Evolutionary conservation across 495 filamentous ascomycete genomes (phyloP), one percentile per base, ranked within the genome.

Genomic region (Echria macrotheca): DNA sequence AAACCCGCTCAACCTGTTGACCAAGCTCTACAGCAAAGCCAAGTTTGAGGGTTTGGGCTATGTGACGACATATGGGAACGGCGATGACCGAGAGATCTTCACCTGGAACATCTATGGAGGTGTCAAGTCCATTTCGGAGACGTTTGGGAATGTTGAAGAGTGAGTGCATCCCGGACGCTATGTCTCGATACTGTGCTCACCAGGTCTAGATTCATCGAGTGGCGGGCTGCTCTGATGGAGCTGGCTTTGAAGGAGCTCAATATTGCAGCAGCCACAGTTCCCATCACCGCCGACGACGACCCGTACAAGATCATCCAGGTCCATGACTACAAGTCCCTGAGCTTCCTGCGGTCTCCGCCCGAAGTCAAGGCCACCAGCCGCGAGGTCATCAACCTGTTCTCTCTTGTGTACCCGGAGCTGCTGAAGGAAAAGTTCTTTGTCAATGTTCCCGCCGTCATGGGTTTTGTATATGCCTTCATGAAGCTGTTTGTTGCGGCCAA

Each of bases 391-490:
- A 76, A 84, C 23, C 74, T 85, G 17, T 87, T 96, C 67, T 70
- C 75, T 36, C 79, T 77, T 41, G 82, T 84, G 42, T 96, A 96
- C 71, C 90, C 90, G 0, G 90, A 95, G 71, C 78, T 93, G 17
- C 75, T 95, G 23, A 82, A 83, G 61, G 47, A 89, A 66, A 96
- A 95, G 73, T 93, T 86, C 77, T 95, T 96, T 60, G 84, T 95
- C 69, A 95, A 95, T 50, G 86, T 95, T 5, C 89, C 90, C 0
- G 64, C 80, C 44, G 70, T 95, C 58, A 95, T 94, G 89, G 84
- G 85, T 38, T 95, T 89, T 80, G 75, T 95, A 62, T 95, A 85
- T 61, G 67, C 67, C 23, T 73, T 83, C 44, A 85, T 94, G 73
- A 94, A 89, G 75, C 64, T 87, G 17, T 78, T 96, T 59, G 68